Conservation (phyloP, 2,329 filamentous ascomycete genomes). For the Cordyceps fumosorosea region DNA sequence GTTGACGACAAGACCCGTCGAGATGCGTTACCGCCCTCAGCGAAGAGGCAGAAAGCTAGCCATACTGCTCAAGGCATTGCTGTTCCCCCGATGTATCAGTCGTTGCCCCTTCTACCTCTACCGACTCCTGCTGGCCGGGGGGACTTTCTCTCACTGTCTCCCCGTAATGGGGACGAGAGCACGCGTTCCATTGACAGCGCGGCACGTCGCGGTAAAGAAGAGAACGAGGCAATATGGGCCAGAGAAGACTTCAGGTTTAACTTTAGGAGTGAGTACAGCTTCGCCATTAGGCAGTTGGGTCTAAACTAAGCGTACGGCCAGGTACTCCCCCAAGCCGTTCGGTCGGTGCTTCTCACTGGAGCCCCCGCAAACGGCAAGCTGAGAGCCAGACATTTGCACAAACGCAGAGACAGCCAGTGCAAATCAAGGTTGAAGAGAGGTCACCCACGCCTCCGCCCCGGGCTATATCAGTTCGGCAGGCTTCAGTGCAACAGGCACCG, state of each 20-base stretch:
- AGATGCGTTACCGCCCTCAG: background rate
- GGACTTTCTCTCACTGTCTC: background rate
- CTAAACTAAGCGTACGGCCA: background rate
- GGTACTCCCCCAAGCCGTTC: background rate
- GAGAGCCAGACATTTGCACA: background rate
- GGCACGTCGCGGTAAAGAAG: background rate
- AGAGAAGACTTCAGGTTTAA: background rate
- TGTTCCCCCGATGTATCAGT: background rate
- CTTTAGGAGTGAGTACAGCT: background rate
- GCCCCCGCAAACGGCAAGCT: background rate
- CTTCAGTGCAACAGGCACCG: background rate
- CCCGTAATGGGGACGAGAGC: background rate
- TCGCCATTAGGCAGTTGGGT: background rate
- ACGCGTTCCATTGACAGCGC: background rate
- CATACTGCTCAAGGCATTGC: background rate
- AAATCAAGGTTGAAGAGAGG: background rate
- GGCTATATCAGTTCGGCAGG: background rate
- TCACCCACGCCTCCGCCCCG: background rate
- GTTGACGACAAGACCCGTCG: background rate
- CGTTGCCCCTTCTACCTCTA: background rate
- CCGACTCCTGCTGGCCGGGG: background rate
- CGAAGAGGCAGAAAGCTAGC: background rate
- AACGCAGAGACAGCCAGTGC: background rate
- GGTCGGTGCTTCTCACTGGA: slow-evolving; percentile 4
- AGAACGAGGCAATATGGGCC: background rate